Base-by-base conservation (phyloP, 176 grass and related monocot genomes). In the Dactylis glomerata region DNA sequence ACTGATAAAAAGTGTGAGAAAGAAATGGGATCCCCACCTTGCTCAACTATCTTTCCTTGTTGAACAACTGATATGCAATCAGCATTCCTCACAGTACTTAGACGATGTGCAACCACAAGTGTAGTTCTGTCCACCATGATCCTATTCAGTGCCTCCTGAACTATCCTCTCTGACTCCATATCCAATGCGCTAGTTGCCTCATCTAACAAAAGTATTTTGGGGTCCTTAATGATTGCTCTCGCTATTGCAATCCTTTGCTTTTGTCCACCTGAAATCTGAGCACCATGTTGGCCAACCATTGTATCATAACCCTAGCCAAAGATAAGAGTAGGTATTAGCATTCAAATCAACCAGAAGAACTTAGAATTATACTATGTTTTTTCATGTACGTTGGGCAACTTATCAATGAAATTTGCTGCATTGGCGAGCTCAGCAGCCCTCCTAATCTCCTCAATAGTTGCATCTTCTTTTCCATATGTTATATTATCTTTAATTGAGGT, bases 181-280 rank as follows among this genome's bases (percentile, higher is more conserved):
- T 97, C 94, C 83, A 97, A 71, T 80, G 94, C 94, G 16, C 94
- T 97, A 57, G 94, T 97, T 50, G 94, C 94, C 72, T 94, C 94
- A 85, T 97, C 94, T 86, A 97, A 86, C 44, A 97, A 76, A 63
- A 97, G 86, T 51, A 97, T 97, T 83, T 81, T 90, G 1, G 94
- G 94, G 33, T 94, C 84, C 79, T 97, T 97, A 34, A 97, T 45
- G 58, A 97, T 90, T 44, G 94, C 94, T 85, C 94, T 94, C 49
- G 94, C 94, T 55, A 97, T 94, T 34, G 94, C 92, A 49, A 97
- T 85, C 80, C 92, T 94, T 71, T 97, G 94, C 80, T 97, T 97
- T 71, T 97, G 94, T 15, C 94, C 94, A 2, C 94, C 94, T 34
- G 94, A 97, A 30, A 97, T 83, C 65, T 97, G 94, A 34, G 87